Base-by-base conservation (phyloP, 1,284 basidiomycete species). In the Melampsora americana region DNA sequence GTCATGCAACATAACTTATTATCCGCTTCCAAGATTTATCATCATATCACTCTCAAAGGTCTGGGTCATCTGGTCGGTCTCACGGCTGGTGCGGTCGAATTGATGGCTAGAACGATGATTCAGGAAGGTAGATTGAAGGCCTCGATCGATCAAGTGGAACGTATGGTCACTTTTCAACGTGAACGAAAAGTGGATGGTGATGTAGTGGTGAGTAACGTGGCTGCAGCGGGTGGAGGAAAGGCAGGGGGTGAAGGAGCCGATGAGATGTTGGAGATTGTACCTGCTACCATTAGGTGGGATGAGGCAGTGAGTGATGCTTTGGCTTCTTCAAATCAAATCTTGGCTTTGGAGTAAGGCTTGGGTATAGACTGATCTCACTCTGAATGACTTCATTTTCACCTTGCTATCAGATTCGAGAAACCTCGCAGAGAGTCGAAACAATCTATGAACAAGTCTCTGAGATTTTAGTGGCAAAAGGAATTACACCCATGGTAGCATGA, bases 1-100 rank as follows among this genome's bases (percentile, higher is more conserved):
- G 92, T 99, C 65, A 92, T 98, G 88, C 95, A 99, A 82, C 96
- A 99, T 84, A 99, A 99, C 82, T 86, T 99, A 20, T 88, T 96
- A 77, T 93, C 95, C 12, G 93, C 93, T 81, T 95, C 93, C 1
- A 92, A 93, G 82, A 79, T 81, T 12, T 81, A 81, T 65, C 75
- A 77, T 68, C 78, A 78, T 62, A 79, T 81, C 77, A 79, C 79
- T 7, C 59, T 81, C 18, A 76, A 74, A n/a, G 80, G 80, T 16
- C 75, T 80, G 20, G 79, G 79, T 12, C 72, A 77, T 0, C 35
- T 83, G 46, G 79, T 80, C 4, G 78, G 79, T 62, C 77, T 82
- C 42, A 79, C 78, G 14, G 42, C 80, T 80, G 83, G 92, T 48
- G 92, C 91, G 4, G 93, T 94, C 26, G 95, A 97, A 84, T 91